A percentile compares a stretch with the other conserved stretches of the same genome.
These are phyloP conservation scores for Dictyostelium firmibasis DNA, from an alignment of 78 protist species.

Conservation along the genomic window DNA sequence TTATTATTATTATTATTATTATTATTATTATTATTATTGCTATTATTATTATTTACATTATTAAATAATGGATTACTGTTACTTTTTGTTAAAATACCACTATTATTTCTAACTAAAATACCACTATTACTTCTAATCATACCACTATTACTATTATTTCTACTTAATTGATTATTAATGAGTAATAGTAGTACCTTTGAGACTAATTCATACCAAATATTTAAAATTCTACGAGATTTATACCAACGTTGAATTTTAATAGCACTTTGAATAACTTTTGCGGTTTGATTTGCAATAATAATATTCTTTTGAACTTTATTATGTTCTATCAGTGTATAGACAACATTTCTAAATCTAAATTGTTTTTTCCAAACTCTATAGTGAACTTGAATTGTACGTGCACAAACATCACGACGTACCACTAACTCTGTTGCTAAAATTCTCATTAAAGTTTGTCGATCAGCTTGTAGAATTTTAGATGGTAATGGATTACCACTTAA, in stretches of 20 bases:
- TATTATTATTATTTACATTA: not conserved
- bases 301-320: not conserved
- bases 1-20: not conserved
- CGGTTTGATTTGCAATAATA: not conserved
- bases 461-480: not conserved
- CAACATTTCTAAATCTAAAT: constrained; percentile 22
- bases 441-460: not conserved
- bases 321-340: not conserved
- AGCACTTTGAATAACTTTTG: constrained; percentile 8
- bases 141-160: not conserved
- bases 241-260: constrained; percentile 51
- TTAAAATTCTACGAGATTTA: not conserved
- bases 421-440: not conserved
- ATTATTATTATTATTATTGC: not conserved
- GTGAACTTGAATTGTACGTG: constrained; percentile 53
- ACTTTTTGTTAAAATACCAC: not conserved
- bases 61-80: not conserved
- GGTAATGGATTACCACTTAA: constrained; percentile 54
- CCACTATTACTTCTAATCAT: not conserved
- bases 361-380: constrained; percentile 51
- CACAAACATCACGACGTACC: constrained; percentile 20
- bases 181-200: constrained; percentile 13
- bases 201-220: constrained; percentile 23
- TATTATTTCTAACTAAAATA: not conserved
- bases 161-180: not conserved